Evolutionary conservation across 2,329 filamentous ascomycete species (phyloP).

Genomic region (Drechslera avenae): DNA sequence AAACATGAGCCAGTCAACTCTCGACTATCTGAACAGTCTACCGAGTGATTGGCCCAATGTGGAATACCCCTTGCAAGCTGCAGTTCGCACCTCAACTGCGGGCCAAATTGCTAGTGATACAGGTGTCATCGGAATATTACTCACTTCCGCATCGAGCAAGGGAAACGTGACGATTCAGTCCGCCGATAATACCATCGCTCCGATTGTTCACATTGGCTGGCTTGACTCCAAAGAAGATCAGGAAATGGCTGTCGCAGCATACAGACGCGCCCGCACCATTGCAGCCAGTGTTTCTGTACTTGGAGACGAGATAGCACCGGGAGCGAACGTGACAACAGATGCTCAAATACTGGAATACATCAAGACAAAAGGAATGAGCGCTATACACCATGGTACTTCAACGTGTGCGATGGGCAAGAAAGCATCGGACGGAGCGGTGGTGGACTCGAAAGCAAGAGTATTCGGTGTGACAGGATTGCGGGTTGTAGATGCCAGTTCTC

Average conservation of each 20-base stretch:
- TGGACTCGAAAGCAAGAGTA: constrained; percentile 10
- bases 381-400: constrained; percentile 7
- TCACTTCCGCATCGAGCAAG: constrained; percentile 7
- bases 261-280: constrained; percentile 7
- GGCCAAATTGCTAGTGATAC: constrained; percentile 2
- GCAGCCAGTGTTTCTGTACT: constrained; percentile 8
- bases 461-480: constrained; percentile 12
- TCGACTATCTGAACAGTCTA: not conserved
- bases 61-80: constrained; percentile 5
- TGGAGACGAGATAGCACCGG: constrained; percentile 8
- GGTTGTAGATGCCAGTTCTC: constrained; percentile 7
- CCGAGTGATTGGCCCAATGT: constrained; percentile 12
- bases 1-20: constrained; percentile 10
- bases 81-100: not conserved
- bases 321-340: constrained; percentile 8
- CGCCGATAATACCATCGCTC: constrained; percentile 3
- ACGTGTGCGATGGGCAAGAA: constrained; percentile 7
- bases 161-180: constrained; percentile 13
- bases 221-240: constrained; percentile 8
- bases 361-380: constrained; percentile 5
- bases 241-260: constrained; percentile 12
- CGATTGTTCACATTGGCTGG: constrained; percentile 6
- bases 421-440: constrained; percentile 2
- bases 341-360: constrained; percentile 10
- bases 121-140: constrained; percentile 7